These are phyloP conservation scores for Mycena haematopus DNA, from an alignment of 768 basidiomycete genomes.

Conservation along the genomic window DNA sequence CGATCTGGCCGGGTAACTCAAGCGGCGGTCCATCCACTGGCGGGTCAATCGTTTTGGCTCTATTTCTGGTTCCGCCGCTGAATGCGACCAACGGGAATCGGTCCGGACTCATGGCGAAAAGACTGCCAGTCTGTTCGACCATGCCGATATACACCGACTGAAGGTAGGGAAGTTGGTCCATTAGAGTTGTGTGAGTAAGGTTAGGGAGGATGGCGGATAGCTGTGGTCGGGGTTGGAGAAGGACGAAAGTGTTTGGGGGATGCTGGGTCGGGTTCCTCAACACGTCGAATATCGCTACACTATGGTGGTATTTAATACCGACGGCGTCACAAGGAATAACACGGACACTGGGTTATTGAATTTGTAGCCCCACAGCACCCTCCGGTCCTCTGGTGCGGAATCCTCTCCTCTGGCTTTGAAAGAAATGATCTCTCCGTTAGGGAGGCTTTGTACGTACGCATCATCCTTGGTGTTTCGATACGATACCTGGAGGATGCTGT, in stretches of 20 bases:
- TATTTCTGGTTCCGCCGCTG: background rate
- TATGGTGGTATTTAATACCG: slow-evolving; percentile 35
- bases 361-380: slow-evolving; percentile 61
- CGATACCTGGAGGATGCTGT: slow-evolving; percentile 69
- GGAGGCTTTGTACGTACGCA: slow-evolving; percentile 81
- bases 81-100: slow-evolving; percentile 64
- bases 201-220: slow-evolving; percentile 74
- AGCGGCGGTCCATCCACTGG: background rate
- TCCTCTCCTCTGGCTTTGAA: slow-evolving; percentile 56
- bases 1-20: slow-evolving; percentile 38
- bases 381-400: slow-evolving; percentile 21
- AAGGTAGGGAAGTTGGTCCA: slow-evolving; percentile 46
- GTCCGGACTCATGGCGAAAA: slow-evolving; percentile 86
- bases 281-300: slow-evolving; percentile 87
- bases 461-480: slow-evolving; percentile 83
- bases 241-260: slow-evolving; percentile 65
- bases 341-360: slow-evolving; percentile 76
- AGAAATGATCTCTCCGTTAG: slow-evolving; percentile 79
- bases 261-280: slow-evolving; percentile 46
- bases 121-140: slow-evolving; percentile 70
- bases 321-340: background rate
- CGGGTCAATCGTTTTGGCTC: background rate
- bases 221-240: slow-evolving; percentile 85
- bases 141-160: slow-evolving; percentile 84
- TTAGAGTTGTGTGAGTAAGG: slow-evolving; percentile 43